Conservation (phyloP, 31 red algal species). For the Endocladia muricata region DNA sequence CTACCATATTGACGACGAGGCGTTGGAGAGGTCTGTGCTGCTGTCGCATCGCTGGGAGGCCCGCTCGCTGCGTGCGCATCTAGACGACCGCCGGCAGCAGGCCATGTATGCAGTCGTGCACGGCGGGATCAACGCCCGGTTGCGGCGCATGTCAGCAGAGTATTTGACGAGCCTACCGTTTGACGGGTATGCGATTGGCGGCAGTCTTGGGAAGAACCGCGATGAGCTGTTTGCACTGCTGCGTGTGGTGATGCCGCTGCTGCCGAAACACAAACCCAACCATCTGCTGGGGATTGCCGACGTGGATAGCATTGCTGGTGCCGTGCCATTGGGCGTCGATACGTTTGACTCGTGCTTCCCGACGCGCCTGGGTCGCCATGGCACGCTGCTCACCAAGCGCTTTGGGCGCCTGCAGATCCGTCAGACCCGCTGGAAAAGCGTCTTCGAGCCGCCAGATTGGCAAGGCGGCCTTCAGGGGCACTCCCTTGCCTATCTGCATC, state of each 20-base stretch:
- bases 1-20: constrained; percentile 81
- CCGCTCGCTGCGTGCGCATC: constrained; percentile 69
- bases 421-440: constrained; percentile 66
- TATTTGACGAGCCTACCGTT: constrained; percentile 84
- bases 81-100: constrained; percentile 79
- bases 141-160: constrained; percentile 75
- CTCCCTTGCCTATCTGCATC: constrained; percentile 91
- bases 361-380: constrained; percentile 91
- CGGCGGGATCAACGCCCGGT: constrained; percentile 76
- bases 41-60: constrained; percentile 97
- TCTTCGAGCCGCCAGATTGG: constrained; percentile 71
- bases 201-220: constrained; percentile 91
- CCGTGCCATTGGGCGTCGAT: constrained; percentile 91
- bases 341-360: constrained; percentile 99
- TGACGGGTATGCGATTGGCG: constrained; percentile 96
- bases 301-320: constrained; percentile 81
- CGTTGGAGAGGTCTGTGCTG: constrained; percentile 64
- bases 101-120: constrained; percentile 97
- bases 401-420: constrained; percentile 79
- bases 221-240: constrained; percentile 84
- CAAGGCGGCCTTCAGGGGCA: constrained; percentile 52
- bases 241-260: constrained; percentile 65
- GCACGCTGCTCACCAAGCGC: constrained; percentile 86
- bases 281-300: constrained; percentile 98
- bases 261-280: constrained; percentile 80